These are phyloP conservation scores for Bacidia rubella DNA, from an alignment of 495 filamentous ascomycete species.

Conservation along the genomic window DNA sequence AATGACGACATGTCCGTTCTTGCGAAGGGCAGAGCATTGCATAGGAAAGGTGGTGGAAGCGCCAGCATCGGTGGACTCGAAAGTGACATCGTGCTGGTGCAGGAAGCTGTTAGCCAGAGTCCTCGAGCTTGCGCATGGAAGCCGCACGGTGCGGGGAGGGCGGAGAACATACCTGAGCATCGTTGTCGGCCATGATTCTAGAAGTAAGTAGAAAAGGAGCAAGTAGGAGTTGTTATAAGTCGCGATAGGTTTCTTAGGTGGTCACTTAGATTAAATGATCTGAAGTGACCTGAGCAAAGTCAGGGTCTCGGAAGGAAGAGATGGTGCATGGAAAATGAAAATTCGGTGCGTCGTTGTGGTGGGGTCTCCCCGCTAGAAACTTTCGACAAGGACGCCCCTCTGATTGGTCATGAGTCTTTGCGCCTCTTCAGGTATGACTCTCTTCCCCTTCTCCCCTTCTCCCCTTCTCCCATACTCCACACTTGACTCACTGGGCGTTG, in stretches of 20 bases:
- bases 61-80: constrained; percentile 85
- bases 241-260: too few species aligned
- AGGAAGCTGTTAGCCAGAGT: background rate
- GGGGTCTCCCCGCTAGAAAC: background rate
- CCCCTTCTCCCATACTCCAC: too few species aligned
- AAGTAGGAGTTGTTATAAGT: too few species aligned
- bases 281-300: background rate
- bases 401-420: background rate
- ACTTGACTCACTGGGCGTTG: too few species aligned
- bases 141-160: background rate
- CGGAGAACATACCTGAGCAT: background rate
- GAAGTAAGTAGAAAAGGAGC: too few species aligned
- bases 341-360: background rate
- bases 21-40: constrained; percentile 98
- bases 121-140: background rate
- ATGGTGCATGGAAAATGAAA: background rate
- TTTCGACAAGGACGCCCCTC: background rate
- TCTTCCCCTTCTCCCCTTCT: too few species aligned
- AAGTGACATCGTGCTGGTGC: constrained; percentile 71
- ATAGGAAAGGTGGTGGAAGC: constrained; percentile 88
- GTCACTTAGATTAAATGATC: too few species aligned
- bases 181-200: background rate
- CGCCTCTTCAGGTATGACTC: too few species aligned
- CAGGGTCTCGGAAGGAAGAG: background rate
- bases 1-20: constrained; percentile 97